Evolutionary conservation across 345 rosid genomes (phyloP), one percentile per base, ranked within the genome.

Genomic region (Citrus sinensis): DNA sequence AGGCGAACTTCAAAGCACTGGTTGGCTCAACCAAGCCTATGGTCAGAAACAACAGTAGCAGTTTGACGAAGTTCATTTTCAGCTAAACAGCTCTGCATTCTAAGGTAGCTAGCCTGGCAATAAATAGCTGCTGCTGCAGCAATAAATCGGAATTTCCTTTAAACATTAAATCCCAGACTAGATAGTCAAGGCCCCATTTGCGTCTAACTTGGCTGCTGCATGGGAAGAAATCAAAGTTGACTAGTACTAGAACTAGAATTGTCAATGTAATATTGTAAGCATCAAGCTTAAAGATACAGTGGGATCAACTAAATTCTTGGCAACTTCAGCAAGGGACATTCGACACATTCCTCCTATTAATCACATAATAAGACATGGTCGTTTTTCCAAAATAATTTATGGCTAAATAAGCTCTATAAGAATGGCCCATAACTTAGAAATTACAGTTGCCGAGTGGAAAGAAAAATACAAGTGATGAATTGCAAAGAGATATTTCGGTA

Each of bases 401-500:
- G 65, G 75, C 75, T 74, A 74, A 77, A 80, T 74, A 35, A 25
- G 75, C 82, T 81, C 80, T 82, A 79, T 82, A 83, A 62, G 87
- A 80, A 83, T 81, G 82, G 79, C 58, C 73, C 62, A 74, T 9
- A 63, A 7, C 65, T 74, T 51, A 25, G 78, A 71, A 77, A 61
- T 67, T 79, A 76, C 82, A 62, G 76, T 81, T 55, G 75, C 79
- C 59, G 78, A 54, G 73, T 35, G 82, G 74, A 66, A 82, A 40
- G 76, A 65, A 76, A 76, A 75, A 11, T 79, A 79, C 77, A 84
- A 60, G 70, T 60, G 80, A 64, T 79, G 58, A 76, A 70, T 72
- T 70, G 80, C 73, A 63, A 72, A 67, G 46, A 71, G 74, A 73
- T 68, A 67, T 69, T 68, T 80, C 79, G 22, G 58, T 70, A 14